phyloP scores from a whole-genome alignment of 805 yeast genomes.

The Saccharomyces eubayanus region DNA sequence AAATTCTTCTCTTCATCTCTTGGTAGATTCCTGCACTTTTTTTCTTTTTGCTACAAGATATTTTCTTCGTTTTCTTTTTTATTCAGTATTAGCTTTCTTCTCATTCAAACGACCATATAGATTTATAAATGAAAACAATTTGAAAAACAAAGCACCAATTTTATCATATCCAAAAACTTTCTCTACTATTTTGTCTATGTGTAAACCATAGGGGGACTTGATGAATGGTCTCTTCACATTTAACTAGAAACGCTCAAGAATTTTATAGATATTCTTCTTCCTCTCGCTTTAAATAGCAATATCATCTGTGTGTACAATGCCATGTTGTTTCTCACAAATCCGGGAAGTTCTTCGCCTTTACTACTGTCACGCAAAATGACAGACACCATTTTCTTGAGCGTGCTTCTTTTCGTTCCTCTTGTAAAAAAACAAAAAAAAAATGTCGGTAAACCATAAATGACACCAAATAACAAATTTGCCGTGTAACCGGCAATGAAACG shows the following conservation, averaged over 20 bases:
- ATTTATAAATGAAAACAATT: too few relatives aligned
- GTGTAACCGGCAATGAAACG: conserved; percentile 43
- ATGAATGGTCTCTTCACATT: not conserved
- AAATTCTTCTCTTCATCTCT: not conserved
- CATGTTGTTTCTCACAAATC: conserved; percentile 16
- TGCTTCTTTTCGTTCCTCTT: conserved; percentile 37
- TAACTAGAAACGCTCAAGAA: not conserved
- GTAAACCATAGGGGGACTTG: not conserved
- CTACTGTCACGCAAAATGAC: conserved; percentile 35
- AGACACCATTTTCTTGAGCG: conserved; percentile 37
- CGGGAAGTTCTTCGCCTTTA: conserved; percentile 24
- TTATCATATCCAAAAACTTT: too few relatives aligned
- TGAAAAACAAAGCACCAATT: too few relatives aligned
- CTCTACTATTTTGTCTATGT: not conserved
- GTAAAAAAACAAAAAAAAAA: conserved; percentile 36
- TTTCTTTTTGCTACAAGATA: too few relatives aligned
- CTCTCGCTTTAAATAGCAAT: conserved; percentile 8
- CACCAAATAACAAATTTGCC: conserved; percentile 25
- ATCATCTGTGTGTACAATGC: conserved; percentile 15
- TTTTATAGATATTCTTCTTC: not conserved
- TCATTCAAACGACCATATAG: too few relatives aligned
- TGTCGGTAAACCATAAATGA: conserved; percentile 37
- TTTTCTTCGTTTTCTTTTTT: too few relatives aligned
- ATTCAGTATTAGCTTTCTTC: too few relatives aligned
- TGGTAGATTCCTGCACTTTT: too few relatives aligned